phyloP scores from a whole-genome alignment of 2,329 filamentous ascomycete genomes.

The Monosporascus ibericus region DNA sequence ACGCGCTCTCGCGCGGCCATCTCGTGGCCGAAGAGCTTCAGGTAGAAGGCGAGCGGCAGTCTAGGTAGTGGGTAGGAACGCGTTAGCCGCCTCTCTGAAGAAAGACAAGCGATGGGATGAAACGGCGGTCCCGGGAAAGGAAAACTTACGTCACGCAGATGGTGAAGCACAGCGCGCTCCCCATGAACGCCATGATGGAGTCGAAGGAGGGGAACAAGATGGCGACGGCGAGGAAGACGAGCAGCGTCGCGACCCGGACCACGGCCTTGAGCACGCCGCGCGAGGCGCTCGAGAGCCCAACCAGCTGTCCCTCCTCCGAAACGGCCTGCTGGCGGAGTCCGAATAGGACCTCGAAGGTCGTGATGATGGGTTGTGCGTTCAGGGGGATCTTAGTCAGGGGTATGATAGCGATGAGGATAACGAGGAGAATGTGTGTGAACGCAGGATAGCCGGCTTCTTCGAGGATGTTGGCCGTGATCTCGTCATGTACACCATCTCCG shows the following conservation, averaged over 20 bases:
- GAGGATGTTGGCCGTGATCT: slow-evolving; percentile 88
- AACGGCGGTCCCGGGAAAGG: background rate
- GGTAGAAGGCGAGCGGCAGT: slow-evolving; percentile 78
- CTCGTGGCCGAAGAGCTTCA: slow-evolving; percentile 79
- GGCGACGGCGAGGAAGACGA: slow-evolving; percentile 71
- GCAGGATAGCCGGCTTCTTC: slow-evolving; percentile 67
- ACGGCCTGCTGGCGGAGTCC: slow-evolving; percentile 53
- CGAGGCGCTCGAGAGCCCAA: slow-evolving; percentile 51
- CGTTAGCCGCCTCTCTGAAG: background rate
- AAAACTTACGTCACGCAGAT: slow-evolving; percentile 72
- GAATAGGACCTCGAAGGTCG: slow-evolving; percentile 73
- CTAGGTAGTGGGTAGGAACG: slow-evolving; percentile 20
- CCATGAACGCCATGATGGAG: slow-evolving; percentile 85
- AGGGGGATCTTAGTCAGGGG: slow-evolving; percentile 93
- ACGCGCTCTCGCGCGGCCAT: slow-evolving; percentile 58
- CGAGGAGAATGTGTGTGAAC: slow-evolving; percentile 69
- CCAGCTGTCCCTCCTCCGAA: slow-evolving; percentile 37
- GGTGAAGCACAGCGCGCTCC: slow-evolving; percentile 83
- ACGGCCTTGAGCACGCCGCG: slow-evolving; percentile 52
- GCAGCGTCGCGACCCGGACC: slow-evolving; percentile 59
- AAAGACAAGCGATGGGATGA: background rate
- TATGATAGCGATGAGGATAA: slow-evolving; percentile 84
- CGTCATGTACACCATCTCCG: slow-evolving; percentile 78
- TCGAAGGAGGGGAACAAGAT: slow-evolving; percentile 71
- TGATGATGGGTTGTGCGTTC: slow-evolving; percentile 81